Base-by-base conservation (phyloP, 1,284 basidiomycete species). In the Ustilago lituana region DNA sequence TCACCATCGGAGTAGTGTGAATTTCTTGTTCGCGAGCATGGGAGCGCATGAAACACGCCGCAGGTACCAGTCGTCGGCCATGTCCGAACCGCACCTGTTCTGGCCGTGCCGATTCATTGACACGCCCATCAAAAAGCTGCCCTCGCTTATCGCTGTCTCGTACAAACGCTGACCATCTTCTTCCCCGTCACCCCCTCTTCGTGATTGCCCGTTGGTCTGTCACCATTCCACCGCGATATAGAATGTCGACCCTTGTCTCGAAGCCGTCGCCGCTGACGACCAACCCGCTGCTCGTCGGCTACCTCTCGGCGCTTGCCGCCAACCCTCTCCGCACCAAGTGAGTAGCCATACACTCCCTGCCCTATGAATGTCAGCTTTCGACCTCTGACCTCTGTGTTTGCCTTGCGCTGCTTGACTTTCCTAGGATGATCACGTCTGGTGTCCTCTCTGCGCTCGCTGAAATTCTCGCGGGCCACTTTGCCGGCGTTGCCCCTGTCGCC, bases 311-410 rank as follows among this genome's bases (percentile, higher is more conserved):
- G n/a, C 69, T 77, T 14, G 54, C 66, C n/a, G 56, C 70, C 39
- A 77, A 77, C 50, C 75, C 75, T 19, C 58, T 77, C n/a, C 53
- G 71, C 38, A 77, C 75, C 27, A 77, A 77, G 65, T 67, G 45
- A 57, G 66, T 57, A 3, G 4, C n/a, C 20, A 4, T 40, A 6
- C 15, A 2, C 9, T 29, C 23, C n/a, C n/a, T 15, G 10, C 8
- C 8, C 22, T n/a, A 20, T 15, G 29, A 1, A 15, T 23, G 1
- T 39, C n/a, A n/a, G n/a, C n/a, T n/a, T n/a, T n/a, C n/a, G n/a
- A n/a, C n/a, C n/a, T n/a, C n/a, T n/a, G n/a, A n/a, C n/a, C n/a
- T n/a, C n/a, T n/a, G n/a, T n/a, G n/a, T n/a, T n/a, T n/a, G n/a
- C n/a, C n/a, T n/a, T n/a, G n/a, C n/a, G n/a, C n/a, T n/a, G n/a